Evolutionary conservation across 805 yeast species (phyloP).

Genomic region (Candida coleopterorum): DNA sequence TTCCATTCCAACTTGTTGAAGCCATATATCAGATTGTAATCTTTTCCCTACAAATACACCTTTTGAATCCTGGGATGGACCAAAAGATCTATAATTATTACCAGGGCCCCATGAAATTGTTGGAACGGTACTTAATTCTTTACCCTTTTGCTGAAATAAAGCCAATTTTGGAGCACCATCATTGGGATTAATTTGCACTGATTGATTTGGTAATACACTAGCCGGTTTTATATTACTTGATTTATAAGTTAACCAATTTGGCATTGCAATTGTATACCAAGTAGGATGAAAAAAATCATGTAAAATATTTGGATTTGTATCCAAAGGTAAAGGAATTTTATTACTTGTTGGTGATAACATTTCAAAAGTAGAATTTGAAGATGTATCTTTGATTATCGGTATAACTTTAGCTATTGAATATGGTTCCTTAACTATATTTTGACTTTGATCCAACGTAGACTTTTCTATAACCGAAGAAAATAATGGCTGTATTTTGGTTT

Average conservation of each 20-base stretch:
- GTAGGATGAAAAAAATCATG: constrained; percentile 40
- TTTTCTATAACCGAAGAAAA: constrained; percentile 70
- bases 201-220: constrained; percentile 1
- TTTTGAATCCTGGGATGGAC: constrained; percentile 31
- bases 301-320: constrained; percentile 30
- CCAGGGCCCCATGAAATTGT: constrained; percentile 11
- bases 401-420: constrained; percentile 64
- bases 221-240: constrained; percentile 18
- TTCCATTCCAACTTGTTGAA: constrained; percentile 32
- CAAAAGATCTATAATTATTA: constrained; percentile 27
- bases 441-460: constrained; percentile 73
- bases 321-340: constrained; percentile 29
- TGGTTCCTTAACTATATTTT: constrained; percentile 61
- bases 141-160: constrained; percentile 9
- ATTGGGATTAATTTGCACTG: constrained; percentile 3
- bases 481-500: constrained; percentile 66
- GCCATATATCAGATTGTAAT: constrained; percentile 33
- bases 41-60: constrained; percentile 28
- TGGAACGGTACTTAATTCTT: constrained; percentile 5
- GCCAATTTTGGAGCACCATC: constrained; percentile 13
- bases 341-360: constrained; percentile 25
- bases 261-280: constrained; percentile 40
- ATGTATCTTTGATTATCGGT: constrained; percentile 36
- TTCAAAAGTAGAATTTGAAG: constrained; percentile 23
- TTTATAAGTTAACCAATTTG: constrained; percentile 39